Evolutionary conservation across 2,329 filamentous ascomycete species (phyloP), one percentile per base, ranked within the genome.

Genomic region (Sporothrix humicola): DNA sequence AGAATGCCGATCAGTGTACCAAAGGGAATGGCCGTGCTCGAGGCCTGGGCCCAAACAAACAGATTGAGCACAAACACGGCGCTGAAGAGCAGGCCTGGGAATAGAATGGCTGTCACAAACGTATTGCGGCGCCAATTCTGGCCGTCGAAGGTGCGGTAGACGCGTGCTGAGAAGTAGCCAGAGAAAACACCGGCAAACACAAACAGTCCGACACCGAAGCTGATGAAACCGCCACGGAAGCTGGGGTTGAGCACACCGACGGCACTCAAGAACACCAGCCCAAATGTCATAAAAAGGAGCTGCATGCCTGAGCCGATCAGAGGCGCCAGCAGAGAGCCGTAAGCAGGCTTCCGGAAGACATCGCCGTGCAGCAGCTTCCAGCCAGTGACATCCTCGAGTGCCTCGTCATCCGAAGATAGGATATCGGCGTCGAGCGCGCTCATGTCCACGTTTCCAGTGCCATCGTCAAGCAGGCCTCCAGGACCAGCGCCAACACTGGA

Each of bases 311-410:
- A 97, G 2, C 94, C 94, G 23, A 97, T 86, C 8, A 97, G 84
- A 0, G 94, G 93, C 0, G 94, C 93, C 54, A 97, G 85, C 1
- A 97, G 84, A 70, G 90, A 88, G 42, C 92, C 93, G 76, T 89
- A 88, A 2, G 85, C 81, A 0, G 94, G 94, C 37, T 90, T 85
- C 65, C 94, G 88, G 84, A 97, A 97, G 3, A 97, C 93, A 81
- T 97, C 94, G n/a, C 89, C 93, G 78, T 97, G 93, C 2, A 97
- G 86, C 17, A 96, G 85, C 81, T 97, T 97, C 94, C 94, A 97
- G 69, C 94, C 93, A 1, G 92, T 93, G 42, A 92, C 87, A 77
- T 97, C 94, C 78, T 97, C 94, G 7, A 93, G 81, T 0, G 87
- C 83, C 77, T 94, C 92, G 68, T 93, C 92, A 58, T 94, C 92